Base-by-base conservation (phyloP, 2,329 filamentous ascomycete genomes). In the Colletotrichum plurivorum region DNA sequence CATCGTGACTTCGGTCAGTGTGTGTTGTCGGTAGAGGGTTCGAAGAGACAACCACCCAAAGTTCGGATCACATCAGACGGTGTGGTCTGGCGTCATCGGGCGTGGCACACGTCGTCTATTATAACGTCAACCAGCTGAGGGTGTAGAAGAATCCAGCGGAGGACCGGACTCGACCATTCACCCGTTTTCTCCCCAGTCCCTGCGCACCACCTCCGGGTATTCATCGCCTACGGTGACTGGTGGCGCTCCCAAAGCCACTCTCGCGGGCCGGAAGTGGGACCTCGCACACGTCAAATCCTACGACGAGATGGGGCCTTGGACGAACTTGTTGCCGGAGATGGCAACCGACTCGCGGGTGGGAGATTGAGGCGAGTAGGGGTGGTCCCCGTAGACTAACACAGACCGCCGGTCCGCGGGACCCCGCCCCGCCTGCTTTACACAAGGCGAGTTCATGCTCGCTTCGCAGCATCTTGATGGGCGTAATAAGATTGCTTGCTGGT, bases 321-420 rank as follows among this genome's bases (percentile, higher is more conserved):
- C 64, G 66, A 69, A 51, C 49, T 18, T 66, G 55, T 61, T 69
- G 16, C 66, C 66, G 10, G 43, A 69, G 62, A 25, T 51, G 66
- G 66, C 62, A 61, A 69, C 27, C 25, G 36, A 52, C 22, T 69
- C 62, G 66, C 20, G 43, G 25, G 22, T n/a, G 43, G 56, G 36
- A 12, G 46, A 15, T 56, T 52, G 49, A 56, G 20, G 49, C 51
- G 22, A 51, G 55, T 66, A 69, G 49, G 66, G 62, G 41, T 66
- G 9, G 39, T 13, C 66, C 66, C 62, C 31, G 62, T 39, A 49
- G 8, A 10, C 31, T 4, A 36, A 36, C 27, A 7, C 15, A 3
- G 12, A 45, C 12, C 16, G 15, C 31, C n/a, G 3, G 9, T 27
- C 49, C n/a, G 48, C 18, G n/a, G 46, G 31, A 25, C 49, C 31